Evolutionary conservation across 371 early-diverging fungal species (phyloP).

Genomic region (Batkoa obscura): DNA sequence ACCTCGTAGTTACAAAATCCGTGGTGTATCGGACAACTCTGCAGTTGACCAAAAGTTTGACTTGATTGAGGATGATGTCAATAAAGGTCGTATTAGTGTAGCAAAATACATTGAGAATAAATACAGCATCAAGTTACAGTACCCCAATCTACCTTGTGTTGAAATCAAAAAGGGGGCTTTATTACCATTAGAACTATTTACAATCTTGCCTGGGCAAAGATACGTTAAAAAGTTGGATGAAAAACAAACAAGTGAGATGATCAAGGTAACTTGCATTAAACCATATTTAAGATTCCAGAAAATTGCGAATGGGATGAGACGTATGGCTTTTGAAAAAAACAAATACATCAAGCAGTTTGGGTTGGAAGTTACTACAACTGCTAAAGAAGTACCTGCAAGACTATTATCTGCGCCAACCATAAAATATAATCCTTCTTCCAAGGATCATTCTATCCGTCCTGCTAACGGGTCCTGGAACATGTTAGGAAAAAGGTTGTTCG

Average conservation of each 20-base stretch:
- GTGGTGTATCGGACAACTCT: not conserved
- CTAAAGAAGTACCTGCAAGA: conserved; percentile 35
- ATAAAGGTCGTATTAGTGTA: conserved; percentile 29
- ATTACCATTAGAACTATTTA: conserved; percentile 81
- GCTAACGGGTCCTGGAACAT: conserved; percentile 82
- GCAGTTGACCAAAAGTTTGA: not conserved
- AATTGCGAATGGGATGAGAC: conserved; percentile 25
- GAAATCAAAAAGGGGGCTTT: conserved; percentile 35
- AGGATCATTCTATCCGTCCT: conserved; percentile 50
- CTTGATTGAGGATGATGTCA: not conserved
- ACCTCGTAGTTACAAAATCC: not conserved
- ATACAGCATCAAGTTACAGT: conserved; percentile 42
- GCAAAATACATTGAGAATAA: conserved; percentile 44
- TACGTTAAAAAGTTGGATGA: conserved; percentile 56
- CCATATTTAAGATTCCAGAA: conserved; percentile 42
- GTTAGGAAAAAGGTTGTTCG: conserved; percentile 57
- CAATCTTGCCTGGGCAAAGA: conserved; percentile 55
- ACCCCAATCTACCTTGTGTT: conserved; percentile 67
- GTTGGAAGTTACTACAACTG: conserved; percentile 36
- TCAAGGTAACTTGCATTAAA: conserved; percentile 63
- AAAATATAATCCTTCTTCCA: conserved; percentile 29
- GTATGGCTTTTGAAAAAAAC: conserved; percentile 26
- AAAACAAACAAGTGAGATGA: conserved; percentile 77
- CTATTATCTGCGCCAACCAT: conserved; percentile 62
- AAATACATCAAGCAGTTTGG: conserved; percentile 38